Evolutionary conservation across 1,139 yeast species (phyloP).

Genomic region (Yamadazyma kanchanaburiensis): DNA sequence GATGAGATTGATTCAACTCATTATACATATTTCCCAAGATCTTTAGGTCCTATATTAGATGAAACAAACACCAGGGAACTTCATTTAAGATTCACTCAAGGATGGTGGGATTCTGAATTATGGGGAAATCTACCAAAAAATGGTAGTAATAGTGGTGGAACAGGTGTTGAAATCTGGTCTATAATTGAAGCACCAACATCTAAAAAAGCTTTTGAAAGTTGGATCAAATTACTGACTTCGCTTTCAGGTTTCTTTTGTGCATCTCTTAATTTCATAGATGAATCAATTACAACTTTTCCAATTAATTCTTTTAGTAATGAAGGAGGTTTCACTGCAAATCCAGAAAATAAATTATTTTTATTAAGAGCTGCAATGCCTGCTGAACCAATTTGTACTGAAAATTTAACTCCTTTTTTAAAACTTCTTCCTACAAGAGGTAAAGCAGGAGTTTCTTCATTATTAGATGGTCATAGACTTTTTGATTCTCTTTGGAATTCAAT

Average conservation of each 20-base stretch:
- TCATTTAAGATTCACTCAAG: slow-evolving; percentile 85
- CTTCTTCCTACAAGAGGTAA: slow-evolving; percentile 90
- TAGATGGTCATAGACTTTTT: slow-evolving; percentile 95
- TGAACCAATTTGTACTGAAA: slow-evolving; percentile 97
- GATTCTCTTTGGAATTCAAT: slow-evolving; percentile 94
- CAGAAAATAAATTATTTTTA: slow-evolving; percentile 44
- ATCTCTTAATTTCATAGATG: slow-evolving; percentile 83
- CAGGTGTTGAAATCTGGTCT: slow-evolving; percentile 95
- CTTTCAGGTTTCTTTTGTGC: slow-evolving; percentile 95
- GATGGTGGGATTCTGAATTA: slow-evolving; percentile 88
- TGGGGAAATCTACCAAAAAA: slow-evolving; percentile 83
- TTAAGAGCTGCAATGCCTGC: slow-evolving; percentile 88
- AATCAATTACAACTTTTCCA: slow-evolving; percentile 75
- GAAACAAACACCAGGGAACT: slow-evolving; percentile 68
- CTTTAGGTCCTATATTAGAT: slow-evolving; percentile 74
- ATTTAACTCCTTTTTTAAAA: slow-evolving; percentile 88
- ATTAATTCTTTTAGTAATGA: slow-evolving; percentile 19
- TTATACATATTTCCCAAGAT: slow-evolving; percentile 75
- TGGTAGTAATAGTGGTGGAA: slow-evolving; percentile 82
- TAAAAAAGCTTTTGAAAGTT: slow-evolving; percentile 55
- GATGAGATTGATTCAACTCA: slow-evolving; percentile 24
- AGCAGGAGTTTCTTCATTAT: slow-evolving; percentile 79
- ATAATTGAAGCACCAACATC: slow-evolving; percentile 62
- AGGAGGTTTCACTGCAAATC: slow-evolving; percentile 18
- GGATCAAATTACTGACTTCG: slow-evolving; percentile 72